Conservation (phyloP, 257 asterid species). For the Marsdenia floribunda region DNA sequence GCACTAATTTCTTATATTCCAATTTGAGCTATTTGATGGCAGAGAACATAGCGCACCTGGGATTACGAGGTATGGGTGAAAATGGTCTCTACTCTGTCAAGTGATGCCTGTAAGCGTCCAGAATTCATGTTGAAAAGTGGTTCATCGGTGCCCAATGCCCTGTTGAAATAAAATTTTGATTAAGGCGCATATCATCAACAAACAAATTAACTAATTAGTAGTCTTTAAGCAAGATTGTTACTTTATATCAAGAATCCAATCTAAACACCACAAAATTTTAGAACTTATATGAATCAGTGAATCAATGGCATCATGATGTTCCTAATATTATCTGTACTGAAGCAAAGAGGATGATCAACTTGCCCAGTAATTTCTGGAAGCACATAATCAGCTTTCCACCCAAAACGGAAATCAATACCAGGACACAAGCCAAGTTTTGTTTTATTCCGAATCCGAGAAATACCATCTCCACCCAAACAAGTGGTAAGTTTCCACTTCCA, state of each 20-base stretch:
- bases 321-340: neutral
- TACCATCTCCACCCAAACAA: slow-evolving; percentile 80
- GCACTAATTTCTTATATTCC: neutral
- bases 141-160: slow-evolving; percentile 78
- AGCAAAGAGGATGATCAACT: slow-evolving; percentile 21
- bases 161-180: slow-evolving; percentile 25
- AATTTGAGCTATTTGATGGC: neutral
- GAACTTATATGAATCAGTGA: neutral
- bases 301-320: neutral
- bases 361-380: slow-evolving; percentile 93
- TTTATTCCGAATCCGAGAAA: slow-evolving; percentile 78
- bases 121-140: slow-evolving; percentile 86
- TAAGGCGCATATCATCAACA: neutral
- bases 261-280: neutral
- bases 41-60: neutral
- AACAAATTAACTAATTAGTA: neutral
- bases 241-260: neutral
- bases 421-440: slow-evolving; percentile 85
- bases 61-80: slow-evolving; percentile 35
- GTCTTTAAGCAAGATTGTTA: neutral
- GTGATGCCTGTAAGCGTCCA: slow-evolving; percentile 83
- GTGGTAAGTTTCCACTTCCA: slow-evolving; percentile 97
- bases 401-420: slow-evolving; percentile 88
- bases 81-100: slow-evolving; percentile 88
- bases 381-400: slow-evolving; percentile 92